phyloP scores from a whole-genome alignment of 139 green algal species.

The Tetradesmus obliquus region DNA sequence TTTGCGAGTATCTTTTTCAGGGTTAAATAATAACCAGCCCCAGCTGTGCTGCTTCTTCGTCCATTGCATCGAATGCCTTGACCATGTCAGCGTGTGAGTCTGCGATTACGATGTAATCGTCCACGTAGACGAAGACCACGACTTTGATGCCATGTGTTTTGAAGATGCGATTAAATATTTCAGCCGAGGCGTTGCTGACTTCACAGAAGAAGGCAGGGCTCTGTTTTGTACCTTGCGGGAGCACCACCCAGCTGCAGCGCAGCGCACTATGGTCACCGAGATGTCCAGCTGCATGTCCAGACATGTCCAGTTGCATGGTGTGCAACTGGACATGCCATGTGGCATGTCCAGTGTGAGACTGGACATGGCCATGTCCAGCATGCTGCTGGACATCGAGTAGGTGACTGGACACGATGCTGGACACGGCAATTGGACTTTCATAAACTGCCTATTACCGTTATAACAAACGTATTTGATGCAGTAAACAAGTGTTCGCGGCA shows the following conservation, averaged over 20 bases:
- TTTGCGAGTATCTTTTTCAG: not conserved
- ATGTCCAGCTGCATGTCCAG: too few relatives aligned
- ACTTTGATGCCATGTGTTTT: conserved; percentile 17
- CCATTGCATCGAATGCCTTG: not conserved
- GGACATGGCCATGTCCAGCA: too few relatives aligned
- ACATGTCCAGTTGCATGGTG: too few relatives aligned
- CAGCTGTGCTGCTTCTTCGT: not conserved
- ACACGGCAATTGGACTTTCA: too few relatives aligned
- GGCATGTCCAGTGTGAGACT: too few relatives aligned
- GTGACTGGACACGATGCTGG: too few relatives aligned
- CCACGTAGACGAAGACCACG: not conserved
- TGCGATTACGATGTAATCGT: conserved; percentile 1
- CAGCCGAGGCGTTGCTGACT: not conserved
- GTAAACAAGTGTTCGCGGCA: too few relatives aligned
- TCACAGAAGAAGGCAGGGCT: conserved; percentile 21
- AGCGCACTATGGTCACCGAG: too few relatives aligned
- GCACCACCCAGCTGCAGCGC: conserved; percentile 2
- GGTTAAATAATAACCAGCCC: not conserved
- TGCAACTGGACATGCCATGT: too few relatives aligned
- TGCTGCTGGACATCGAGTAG: too few relatives aligned
- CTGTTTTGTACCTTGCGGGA: conserved; percentile 29
- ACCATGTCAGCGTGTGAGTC: not conserved
- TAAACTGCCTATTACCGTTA: too few relatives aligned
- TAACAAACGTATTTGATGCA: too few relatives aligned
- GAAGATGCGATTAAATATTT: conserved; percentile 20